Evolutionary conservation across 331 rosid species (phyloP).

Genomic region (Ulmus americana): DNA sequence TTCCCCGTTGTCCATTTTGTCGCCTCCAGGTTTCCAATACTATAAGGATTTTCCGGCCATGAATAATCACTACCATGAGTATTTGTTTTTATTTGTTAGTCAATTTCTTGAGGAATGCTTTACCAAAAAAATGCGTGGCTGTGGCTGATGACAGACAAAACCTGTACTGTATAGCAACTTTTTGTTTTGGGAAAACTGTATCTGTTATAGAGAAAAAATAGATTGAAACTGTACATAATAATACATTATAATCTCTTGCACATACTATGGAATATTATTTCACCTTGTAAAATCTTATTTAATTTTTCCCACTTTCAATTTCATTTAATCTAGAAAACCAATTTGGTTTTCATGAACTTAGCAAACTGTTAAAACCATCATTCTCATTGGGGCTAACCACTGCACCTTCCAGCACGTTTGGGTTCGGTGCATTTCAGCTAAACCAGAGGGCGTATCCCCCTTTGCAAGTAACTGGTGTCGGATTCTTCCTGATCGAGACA

Average conservation of each 20-base stretch:
- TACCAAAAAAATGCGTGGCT: too few species aligned
- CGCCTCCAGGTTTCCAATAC: conserved; percentile 76
- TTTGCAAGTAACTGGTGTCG: conserved; percentile 31
- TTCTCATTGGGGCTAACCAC: conserved; percentile 37
- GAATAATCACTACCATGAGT: not conserved
- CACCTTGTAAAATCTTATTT: too few species aligned
- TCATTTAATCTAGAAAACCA: not conserved
- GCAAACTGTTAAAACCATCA: conserved; percentile 27
- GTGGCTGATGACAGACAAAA: too few species aligned
- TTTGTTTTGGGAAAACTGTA: too few species aligned
- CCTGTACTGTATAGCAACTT: too few species aligned
- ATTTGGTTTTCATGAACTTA: not conserved
- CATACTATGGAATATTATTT: too few species aligned
- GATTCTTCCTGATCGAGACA: conserved; percentile 32
- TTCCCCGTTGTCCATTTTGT: conserved; percentile 87
- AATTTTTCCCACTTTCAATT: too few species aligned
- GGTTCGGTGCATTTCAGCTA: conserved; percentile 32
- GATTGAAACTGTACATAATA: too few species aligned
- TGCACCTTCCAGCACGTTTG: conserved; percentile 54
- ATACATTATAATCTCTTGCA: too few species aligned
- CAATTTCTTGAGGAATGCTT: too few species aligned
- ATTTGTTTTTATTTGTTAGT: not conserved
- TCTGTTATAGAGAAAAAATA: too few species aligned
- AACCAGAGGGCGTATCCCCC: conserved; percentile 42
- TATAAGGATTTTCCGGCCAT: conserved; percentile 74